Conservation (phyloP, 257 asterid species). For the Solanum phureja region DNA sequence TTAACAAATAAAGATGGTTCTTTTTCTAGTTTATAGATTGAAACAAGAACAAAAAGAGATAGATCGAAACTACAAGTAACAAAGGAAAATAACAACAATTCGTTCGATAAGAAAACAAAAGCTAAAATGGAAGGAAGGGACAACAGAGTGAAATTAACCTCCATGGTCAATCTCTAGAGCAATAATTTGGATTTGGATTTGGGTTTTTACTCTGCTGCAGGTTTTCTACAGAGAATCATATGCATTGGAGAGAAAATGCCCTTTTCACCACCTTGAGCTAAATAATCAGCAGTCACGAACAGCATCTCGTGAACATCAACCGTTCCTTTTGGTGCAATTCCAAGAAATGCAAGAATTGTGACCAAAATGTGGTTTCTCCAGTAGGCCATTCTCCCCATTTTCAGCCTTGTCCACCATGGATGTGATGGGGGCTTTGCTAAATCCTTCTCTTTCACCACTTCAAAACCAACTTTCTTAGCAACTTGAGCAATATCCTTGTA, state of each 20-base stretch:
- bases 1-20: not conserved
- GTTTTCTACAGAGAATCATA: slow-evolving; percentile 82
- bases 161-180: slow-evolving; percentile 2
- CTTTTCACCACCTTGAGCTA: slow-evolving; percentile 61
- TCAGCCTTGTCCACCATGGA: slow-evolving; percentile 81
- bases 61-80: not conserved
- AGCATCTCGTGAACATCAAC: slow-evolving; percentile 86
- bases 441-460: slow-evolving; percentile 51
- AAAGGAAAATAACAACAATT: slow-evolving; percentile 5
- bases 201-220: slow-evolving; percentile 17
- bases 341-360: slow-evolving; percentile 46
- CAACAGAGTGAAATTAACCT: slow-evolving; percentile 14
- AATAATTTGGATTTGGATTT: not conserved
- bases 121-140: not conserved
- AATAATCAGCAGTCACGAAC: slow-evolving; percentile 66
- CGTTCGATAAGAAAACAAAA: slow-evolving; percentile 8
- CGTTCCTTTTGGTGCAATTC: slow-evolving; percentile 68
- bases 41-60: not conserved
- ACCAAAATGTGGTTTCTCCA: slow-evolving; percentile 77
- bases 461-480: slow-evolving; percentile 58
- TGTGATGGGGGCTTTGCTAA: slow-evolving; percentile 57
- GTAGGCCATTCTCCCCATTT: slow-evolving; percentile 70
- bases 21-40: not conserved
- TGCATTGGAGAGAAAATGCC: slow-evolving; percentile 83
- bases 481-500: slow-evolving; percentile 44